A percentile compares a stretch with the other conserved stretches of the same genome.
Conservation (phyloP, 345 rosid species). For the Anacardium occidentale region DNA sequence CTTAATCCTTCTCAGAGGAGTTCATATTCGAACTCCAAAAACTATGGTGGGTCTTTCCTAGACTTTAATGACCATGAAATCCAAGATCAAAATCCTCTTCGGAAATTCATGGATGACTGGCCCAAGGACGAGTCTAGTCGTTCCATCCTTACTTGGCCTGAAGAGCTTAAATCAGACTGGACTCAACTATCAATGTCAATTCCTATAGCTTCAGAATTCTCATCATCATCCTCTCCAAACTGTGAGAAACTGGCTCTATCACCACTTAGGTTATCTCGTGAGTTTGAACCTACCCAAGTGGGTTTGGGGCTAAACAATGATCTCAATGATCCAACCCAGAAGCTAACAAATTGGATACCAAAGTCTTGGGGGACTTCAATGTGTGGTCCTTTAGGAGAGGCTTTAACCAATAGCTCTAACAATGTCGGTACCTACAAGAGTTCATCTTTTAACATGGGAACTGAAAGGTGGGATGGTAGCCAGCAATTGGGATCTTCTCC, state of each 20-base stretch:
- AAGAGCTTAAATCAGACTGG: conserved; percentile 59
- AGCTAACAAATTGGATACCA: conserved; percentile 48
- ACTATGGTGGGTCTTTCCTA: conserved; percentile 31
- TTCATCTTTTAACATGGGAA: conserved; percentile 29
- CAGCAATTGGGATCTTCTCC: conserved; percentile 56
- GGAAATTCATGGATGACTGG: conserved; percentile 43
- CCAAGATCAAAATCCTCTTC: conserved; percentile 32
- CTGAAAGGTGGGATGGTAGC: conserved; percentile 43
- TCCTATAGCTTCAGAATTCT: conserved; percentile 46
- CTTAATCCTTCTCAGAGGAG: conserved; percentile 42
- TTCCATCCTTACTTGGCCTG: conserved; percentile 43
- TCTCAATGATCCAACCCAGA: conserved; percentile 31
- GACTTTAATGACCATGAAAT: conserved; percentile 29
- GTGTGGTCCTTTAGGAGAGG: conserved; percentile 75
- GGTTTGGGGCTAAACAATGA: conserved; percentile 34
- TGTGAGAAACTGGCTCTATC: conserved; percentile 43
- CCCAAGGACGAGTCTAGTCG: conserved; percentile 38
- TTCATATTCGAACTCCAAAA: conserved; percentile 25
- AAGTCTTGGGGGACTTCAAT: conserved; percentile 51
- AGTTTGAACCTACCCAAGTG: conserved; percentile 40
- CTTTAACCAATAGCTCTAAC: conserved; percentile 38
- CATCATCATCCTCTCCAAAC: conserved; percentile 41
- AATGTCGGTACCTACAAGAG: conserved; percentile 19
- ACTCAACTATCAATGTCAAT: conserved; percentile 73
- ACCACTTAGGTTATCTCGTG: conserved; percentile 52